These are phyloP conservation scores for Coccomyxa subellipsoidea DNA, from an alignment of 163 green algal species.

Conservation along the genomic window DNA sequence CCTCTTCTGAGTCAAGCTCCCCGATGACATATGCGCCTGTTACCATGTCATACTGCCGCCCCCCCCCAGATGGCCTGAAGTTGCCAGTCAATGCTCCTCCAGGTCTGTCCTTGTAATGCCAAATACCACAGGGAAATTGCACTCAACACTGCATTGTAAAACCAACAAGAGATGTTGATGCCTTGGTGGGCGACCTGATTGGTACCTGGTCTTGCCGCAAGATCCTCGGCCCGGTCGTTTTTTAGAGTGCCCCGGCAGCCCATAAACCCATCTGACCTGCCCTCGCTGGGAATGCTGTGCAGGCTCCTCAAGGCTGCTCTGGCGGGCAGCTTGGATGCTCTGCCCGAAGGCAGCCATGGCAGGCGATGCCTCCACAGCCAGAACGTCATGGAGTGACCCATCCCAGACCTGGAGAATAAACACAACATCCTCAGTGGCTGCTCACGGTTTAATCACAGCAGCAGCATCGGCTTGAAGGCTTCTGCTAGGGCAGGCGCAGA, in stretches of 20 bases:
- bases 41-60: slow-evolving; percentile 49
- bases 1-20: slow-evolving; percentile 28
- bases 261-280: background rate
- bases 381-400: slow-evolving; percentile 18
- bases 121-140: background rate
- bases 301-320: background rate
- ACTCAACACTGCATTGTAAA: background rate
- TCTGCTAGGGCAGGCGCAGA: no score
- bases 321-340: background rate
- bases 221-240: background rate
- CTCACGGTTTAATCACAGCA: no score
- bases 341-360: slow-evolving; percentile 50
- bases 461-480: no score
- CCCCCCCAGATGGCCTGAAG: background rate
- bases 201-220: background rate
- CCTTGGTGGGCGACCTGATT: no score
- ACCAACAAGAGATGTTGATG: background rate
- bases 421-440: no score
- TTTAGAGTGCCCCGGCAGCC: background rate
- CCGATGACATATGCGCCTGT: slow-evolving; percentile 53
- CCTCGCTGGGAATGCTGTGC: background rate
- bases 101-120: background rate
- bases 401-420: slow-evolving; percentile 23
- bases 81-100: background rate
- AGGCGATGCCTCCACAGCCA: slow-evolving; percentile 58